Evolutionary conservation across 768 basidiomycete species (phyloP).

Genomic region (Hysterangium stoloniferum): DNA sequence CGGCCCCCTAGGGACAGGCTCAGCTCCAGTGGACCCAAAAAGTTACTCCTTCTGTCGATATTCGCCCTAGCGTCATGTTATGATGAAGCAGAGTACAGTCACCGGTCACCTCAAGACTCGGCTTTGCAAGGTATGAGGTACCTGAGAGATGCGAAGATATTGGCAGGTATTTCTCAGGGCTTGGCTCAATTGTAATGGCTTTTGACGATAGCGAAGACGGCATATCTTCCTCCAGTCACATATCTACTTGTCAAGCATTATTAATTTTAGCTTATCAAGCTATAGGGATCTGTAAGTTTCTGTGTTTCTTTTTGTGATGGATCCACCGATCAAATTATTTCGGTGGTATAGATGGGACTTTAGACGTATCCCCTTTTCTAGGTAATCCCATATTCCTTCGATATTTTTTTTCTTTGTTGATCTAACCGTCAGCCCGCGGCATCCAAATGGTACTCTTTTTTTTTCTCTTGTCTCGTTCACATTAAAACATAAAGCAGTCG

Average conservation of each 20-base stretch:
- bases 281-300: constrained; percentile 68
- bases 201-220: constrained; percentile 27
- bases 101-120: constrained; percentile 26
- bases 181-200: too few relatives aligned
- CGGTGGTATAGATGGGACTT: neutral
- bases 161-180: constrained; percentile 36
- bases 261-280: constrained; percentile 79
- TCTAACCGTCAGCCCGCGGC: constrained; percentile 43
- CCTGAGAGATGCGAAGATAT: constrained; percentile 55
- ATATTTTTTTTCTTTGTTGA: neutral
- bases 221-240: constrained; percentile 58
- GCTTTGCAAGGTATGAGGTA: constrained; percentile 51
- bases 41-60: constrained; percentile 73
- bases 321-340: neutral
- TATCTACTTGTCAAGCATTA: constrained; percentile 71
- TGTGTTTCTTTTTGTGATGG: neutral
- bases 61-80: constrained; percentile 77
- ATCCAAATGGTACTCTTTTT: constrained; percentile 51
- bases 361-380: neutral
- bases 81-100: constrained; percentile 14
- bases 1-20: neutral
- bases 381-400: neutral
- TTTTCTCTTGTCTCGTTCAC: constrained; percentile 3
- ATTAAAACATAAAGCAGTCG: constrained; percentile 28
- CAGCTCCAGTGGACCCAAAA: constrained; percentile 22